These are phyloP conservation scores for Ehretia macrophylla DNA, from an alignment of 257 asterid species.

Conservation along the genomic window DNA sequence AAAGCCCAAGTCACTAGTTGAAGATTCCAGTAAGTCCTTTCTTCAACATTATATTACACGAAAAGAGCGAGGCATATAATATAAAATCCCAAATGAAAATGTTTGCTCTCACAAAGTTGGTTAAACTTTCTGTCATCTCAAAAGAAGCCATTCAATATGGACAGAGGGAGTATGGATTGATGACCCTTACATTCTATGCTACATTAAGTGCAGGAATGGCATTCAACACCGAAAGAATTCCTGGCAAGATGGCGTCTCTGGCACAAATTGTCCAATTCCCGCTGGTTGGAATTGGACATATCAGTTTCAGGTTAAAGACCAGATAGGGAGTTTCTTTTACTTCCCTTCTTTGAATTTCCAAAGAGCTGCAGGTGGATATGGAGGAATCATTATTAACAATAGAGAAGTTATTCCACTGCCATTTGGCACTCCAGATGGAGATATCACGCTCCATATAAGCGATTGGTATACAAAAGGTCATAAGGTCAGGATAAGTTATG, in stretches of 20 bases:
- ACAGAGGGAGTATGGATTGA: background rate
- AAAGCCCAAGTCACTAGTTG: too few relatives aligned
- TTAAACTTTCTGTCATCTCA: too few relatives aligned
- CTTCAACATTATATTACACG: too few relatives aligned
- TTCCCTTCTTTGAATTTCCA: constrained; percentile 76
- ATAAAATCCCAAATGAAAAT: too few relatives aligned
- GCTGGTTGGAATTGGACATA: constrained; percentile 98
- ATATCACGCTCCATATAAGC: constrained; percentile 64
- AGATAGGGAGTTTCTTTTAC: constrained; percentile 93
- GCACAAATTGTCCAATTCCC: constrained; percentile 94
- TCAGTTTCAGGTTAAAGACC: constrained; percentile 92
- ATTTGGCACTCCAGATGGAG: constrained; percentile 72
- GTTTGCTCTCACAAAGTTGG: too few relatives aligned
- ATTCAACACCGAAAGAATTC: constrained; percentile 78
- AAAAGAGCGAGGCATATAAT: too few relatives aligned
- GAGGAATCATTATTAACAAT: constrained; percentile 78
- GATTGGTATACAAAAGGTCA: constrained; percentile 87
- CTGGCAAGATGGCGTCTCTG: constrained; percentile 96
- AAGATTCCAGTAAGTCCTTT: too few relatives aligned
- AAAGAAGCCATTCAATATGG: background rate
- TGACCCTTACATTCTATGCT: background rate
- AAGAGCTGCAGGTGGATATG: constrained; percentile 82
- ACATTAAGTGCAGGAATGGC: constrained; percentile 75
- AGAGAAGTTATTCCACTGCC: constrained; percentile 80
- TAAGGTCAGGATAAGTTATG: constrained; percentile 54